Evolutionary conservation across 805 yeast genomes (phyloP).

Genomic region (Pichia exigua): DNA sequence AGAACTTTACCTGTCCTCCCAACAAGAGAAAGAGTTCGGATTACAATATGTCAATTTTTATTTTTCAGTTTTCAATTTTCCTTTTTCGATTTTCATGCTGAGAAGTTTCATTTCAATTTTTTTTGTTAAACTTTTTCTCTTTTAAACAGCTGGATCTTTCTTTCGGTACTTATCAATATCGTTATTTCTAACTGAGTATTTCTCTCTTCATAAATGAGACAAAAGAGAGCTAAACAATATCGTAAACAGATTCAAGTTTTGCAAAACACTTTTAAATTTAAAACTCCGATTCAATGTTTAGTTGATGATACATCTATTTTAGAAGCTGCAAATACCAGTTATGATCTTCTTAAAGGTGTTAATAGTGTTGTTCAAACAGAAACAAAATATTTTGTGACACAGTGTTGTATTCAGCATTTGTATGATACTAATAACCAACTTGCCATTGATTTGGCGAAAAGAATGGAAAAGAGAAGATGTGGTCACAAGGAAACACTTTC

Average conservation of each 20-base stretch:
- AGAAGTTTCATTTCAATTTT: not conserved
- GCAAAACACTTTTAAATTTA: constrained; percentile 79
- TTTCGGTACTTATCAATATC: not conserved
- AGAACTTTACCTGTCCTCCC: too few relatives aligned
- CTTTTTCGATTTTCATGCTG: not conserved
- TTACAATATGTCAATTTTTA: not conserved
- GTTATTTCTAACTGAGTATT: too few relatives aligned
- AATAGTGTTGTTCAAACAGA: constrained; percentile 77
- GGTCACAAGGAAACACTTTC: constrained; percentile 55
- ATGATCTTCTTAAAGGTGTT: constrained; percentile 75
- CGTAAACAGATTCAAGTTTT: constrained; percentile 87
- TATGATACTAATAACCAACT: constrained; percentile 63
- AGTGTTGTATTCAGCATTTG: constrained; percentile 85
- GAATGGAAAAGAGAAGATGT: constrained; percentile 85
- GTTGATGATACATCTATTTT: constrained; percentile 75
- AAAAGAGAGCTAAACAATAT: constrained; percentile 90
- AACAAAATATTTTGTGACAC: constrained; percentile 86
- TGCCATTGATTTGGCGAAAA: constrained; percentile 79
- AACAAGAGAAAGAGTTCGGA: too few relatives aligned
- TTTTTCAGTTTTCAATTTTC: not conserved
- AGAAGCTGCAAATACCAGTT: constrained; percentile 58
- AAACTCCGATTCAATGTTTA: constrained; percentile 87
- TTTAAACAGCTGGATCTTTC: not conserved
- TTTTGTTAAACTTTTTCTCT: not conserved
- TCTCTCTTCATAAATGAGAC: constrained; percentile 74